Conservation (phyloP, 176 grass and related monocot genomes). For the Thinopyrum elongatum region DNA sequence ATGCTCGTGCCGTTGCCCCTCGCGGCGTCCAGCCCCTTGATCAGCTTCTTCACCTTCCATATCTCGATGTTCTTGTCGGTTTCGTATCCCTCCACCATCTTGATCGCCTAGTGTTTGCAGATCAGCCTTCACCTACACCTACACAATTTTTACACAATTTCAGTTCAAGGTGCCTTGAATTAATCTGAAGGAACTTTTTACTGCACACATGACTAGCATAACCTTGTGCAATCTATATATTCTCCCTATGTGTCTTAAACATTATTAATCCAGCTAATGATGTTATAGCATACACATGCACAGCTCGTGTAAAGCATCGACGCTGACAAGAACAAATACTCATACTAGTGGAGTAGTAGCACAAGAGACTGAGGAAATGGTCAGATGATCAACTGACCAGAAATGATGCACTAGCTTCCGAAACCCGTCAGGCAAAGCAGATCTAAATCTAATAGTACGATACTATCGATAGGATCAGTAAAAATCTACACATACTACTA, state of each 20-base stretch:
- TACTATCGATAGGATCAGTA: background rate
- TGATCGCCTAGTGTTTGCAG: background rate
- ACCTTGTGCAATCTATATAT: background rate
- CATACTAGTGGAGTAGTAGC: no score
- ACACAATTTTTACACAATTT: background rate
- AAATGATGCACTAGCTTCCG: no score
- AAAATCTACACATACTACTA: no score
- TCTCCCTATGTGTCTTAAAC: background rate
- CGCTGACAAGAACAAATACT: background rate
- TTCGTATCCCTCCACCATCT: conserved; percentile 40
- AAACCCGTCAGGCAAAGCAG: background rate
- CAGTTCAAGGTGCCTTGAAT: background rate
- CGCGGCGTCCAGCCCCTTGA: conserved; percentile 54
- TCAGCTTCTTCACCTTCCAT: conserved; percentile 67
- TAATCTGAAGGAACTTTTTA: background rate
- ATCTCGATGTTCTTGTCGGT: conserved; percentile 57
- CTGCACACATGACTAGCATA: background rate
- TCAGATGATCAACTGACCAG: no score
- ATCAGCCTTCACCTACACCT: conserved; percentile 11
- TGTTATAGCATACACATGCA: background rate
- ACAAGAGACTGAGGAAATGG: no score
- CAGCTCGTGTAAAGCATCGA: background rate
- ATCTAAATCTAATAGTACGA: background rate
- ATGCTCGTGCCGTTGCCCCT: conserved; percentile 69
- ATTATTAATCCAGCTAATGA: background rate